These are phyloP conservation scores for Diutina pseudorugosa DNA, from an alignment of 1,139 yeast genomes.

Conservation along the genomic window DNA sequence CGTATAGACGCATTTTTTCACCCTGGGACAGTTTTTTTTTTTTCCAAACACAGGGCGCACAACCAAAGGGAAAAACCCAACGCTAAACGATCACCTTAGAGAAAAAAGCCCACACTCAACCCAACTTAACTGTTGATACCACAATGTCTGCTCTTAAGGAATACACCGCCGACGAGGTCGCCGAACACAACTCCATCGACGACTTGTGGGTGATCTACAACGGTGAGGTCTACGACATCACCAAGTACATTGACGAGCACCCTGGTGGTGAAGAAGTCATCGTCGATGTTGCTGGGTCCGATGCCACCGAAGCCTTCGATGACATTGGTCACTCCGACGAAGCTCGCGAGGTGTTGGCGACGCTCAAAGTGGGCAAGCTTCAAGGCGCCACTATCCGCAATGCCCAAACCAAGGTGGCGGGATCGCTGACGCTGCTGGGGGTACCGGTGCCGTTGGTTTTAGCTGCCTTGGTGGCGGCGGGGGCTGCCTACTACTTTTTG, in stretches of 20 bases:
- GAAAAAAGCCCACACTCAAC: background rate
- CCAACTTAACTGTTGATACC: too few species aligned
- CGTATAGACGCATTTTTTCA: background rate
- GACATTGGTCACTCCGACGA: slow-evolving; percentile 98
- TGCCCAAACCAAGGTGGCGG: too few species aligned
- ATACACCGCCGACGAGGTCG: slow-evolving; percentile 49
- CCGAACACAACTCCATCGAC: slow-evolving; percentile 62
- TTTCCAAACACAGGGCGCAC: too few species aligned
- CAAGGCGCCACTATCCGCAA: slow-evolving; percentile 23
- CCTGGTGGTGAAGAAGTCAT: slow-evolving; percentile 99
- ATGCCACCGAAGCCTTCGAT: slow-evolving; percentile 88
- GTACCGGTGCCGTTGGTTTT: slow-evolving; percentile 15
- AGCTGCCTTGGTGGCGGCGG: slow-evolving; percentile 26
- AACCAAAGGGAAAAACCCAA: background rate
- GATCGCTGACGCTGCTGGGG: background rate
- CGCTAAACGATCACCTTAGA: background rate
- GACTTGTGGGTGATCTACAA: slow-evolving; percentile 87
- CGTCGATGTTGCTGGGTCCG: slow-evolving; percentile 81
- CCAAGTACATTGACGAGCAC: slow-evolving; percentile 85
- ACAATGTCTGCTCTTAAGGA: slow-evolving; percentile 13
- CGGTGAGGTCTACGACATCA: slow-evolving; percentile 82
- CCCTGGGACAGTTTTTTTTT: too few species aligned
- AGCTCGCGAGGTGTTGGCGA: slow-evolving; percentile 66
- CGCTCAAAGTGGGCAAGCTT: slow-evolving; percentile 54
- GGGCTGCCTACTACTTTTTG: slow-evolving; percentile 32